Base-by-base conservation (phyloP, 1,139 yeast species). In the Casaregolazyma suthepensis region DNA sequence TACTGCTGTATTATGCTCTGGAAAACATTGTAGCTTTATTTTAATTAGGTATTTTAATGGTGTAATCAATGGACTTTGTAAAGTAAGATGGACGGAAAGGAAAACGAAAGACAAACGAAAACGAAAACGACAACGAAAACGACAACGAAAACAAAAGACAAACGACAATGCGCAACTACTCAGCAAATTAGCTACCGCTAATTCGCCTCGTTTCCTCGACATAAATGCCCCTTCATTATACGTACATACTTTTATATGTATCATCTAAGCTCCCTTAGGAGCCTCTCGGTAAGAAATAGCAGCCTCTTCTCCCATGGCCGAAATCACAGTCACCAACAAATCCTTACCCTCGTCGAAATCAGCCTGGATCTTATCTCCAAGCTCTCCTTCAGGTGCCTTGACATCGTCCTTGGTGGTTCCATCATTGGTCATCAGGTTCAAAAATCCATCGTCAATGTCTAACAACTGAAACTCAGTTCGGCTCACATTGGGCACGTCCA, bases 321-420 rank as follows among this genome's bases (percentile, higher is more conserved):
- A 76, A 76, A 93, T 87, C 79, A 93, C 87, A 71, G 99, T 89
- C 70, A 93, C 96, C 71, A 87, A 75, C 56, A 93, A 84, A 74
- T 93, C 99, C 85, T 91, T 93, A 76, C 98, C 98, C 61, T 87
- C 97, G 70, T 94, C 97, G 75, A 90, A 93, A 67, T 89, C 96
- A 61, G 84, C 68, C 80, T 88, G 94, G 74, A 93, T 75, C 78
- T 83, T 81, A 71, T 86, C 93, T 78, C 99, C 99, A 71, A 93
- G 79, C 72, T 93, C 98, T 72, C 96, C 96, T 61, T 93, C 99
- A 79, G 99, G 98, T 66, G 87, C 82, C 81, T 87, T 87, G 76
- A 94, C 98, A 73, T 93, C 99, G 75, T 93, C 99, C 87, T 94
- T 94, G 83, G 96, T 87, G 76, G 87, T 91, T 82, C 98, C 98